Conservation (phyloP, 2,329 filamentous ascomycete species). For the Mollisia scopiformis region DNA sequence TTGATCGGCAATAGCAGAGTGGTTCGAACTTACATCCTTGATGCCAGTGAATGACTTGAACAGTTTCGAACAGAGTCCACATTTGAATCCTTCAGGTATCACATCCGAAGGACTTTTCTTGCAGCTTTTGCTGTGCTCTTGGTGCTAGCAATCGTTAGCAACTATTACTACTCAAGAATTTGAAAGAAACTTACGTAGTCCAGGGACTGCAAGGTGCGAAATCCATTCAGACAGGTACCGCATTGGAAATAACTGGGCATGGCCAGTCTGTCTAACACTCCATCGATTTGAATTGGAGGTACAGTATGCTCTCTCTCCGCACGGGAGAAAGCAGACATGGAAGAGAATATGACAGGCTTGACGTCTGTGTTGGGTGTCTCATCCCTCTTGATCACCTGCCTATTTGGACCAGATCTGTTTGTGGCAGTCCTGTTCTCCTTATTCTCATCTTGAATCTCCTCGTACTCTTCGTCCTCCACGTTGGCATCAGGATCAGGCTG, state of each 20-base stretch:
- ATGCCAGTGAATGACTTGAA: slow-evolving; percentile 1
- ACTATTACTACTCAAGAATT: not conserved
- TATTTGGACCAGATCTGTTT: no score
- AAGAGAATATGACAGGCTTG: not conserved
- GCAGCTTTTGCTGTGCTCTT: not conserved
- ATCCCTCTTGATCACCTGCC: no score
- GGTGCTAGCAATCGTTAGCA: not conserved
- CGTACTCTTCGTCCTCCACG: no score
- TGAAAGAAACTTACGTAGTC: not conserved
- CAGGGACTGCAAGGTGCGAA: not conserved
- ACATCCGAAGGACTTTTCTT: not conserved
- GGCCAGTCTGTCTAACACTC: not conserved
- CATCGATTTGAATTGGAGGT: not conserved
- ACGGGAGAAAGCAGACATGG: not conserved
- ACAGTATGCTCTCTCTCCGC: not conserved
- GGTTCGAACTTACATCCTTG: not conserved
- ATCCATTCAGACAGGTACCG: not conserved
- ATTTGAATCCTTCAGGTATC: slow-evolving; percentile 2
- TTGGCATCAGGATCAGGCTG: no score
- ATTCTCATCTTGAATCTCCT: not conserved
- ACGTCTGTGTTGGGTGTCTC: not conserved
- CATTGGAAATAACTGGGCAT: not conserved
- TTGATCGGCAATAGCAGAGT: no score
- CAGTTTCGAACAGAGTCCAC: not conserved
- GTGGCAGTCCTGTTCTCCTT: not conserved